A percentile compares a stretch with the other conserved stretches of the same genome.
These are phyloP conservation scores for Moricandia arvensis DNA, from an alignment of 345 rosid species.

Conservation along the genomic window DNA sequence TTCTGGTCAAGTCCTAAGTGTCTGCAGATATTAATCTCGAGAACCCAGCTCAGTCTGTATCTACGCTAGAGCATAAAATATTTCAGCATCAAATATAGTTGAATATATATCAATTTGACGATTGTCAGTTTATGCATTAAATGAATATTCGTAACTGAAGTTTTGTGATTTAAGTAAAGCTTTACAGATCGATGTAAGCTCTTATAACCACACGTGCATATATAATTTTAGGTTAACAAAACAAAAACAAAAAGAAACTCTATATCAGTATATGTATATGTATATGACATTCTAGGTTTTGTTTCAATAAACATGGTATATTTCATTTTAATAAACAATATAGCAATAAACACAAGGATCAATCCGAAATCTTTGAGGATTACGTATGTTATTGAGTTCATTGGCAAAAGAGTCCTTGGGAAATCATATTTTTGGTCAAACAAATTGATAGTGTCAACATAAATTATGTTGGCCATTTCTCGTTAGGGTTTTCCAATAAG, in stretches of 20 bases:
- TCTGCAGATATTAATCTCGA: conserved; percentile 9
- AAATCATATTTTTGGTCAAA: conserved; percentile 19
- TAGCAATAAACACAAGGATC: conserved; percentile 18
- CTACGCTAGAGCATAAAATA: background rate
- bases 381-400: conserved; percentile 21
- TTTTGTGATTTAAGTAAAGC: conserved; percentile 11
- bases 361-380: background rate
- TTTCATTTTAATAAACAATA: background rate
- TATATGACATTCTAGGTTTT: too few species aligned
- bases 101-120: background rate
- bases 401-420: conserved; percentile 23
- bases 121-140: conserved; percentile 14
- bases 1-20: background rate
- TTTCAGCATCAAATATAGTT: background rate
- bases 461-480: too few species aligned
- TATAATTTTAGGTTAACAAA: background rate
- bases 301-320: background rate
- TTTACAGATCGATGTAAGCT: conserved; percentile 6
- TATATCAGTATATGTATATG: too few species aligned
- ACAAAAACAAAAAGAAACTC: too few species aligned
- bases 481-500: background rate
- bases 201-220: background rate
- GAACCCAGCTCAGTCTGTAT: conserved; percentile 6
- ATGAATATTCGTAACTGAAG: conserved; percentile 21
- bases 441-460: background rate